Evolutionary conservation across 2,329 filamentous ascomycete species (phyloP).

Genomic region (Sclerotinia spermophila): DNA sequence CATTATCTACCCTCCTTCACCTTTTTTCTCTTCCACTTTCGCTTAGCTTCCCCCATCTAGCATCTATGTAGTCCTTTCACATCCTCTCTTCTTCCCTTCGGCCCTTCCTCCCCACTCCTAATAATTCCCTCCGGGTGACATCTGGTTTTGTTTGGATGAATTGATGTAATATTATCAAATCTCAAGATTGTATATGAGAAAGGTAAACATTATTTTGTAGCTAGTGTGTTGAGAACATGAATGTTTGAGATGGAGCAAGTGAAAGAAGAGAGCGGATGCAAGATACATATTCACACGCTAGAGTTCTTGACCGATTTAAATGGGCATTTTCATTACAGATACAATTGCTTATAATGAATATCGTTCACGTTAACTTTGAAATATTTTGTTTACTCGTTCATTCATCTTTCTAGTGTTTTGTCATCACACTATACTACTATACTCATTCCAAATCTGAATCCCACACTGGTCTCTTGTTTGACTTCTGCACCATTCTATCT

Average conservation of each 20-base stretch:
- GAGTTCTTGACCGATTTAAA: neutral
- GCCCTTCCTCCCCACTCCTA: neutral
- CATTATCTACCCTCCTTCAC: neutral
- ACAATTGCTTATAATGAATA: neutral
- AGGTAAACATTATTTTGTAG: neutral
- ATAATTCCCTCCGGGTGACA: no score
- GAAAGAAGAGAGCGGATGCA: neutral
- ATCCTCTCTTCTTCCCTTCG: neutral
- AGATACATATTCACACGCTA: neutral
- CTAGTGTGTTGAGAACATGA: neutral
- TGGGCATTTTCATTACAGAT: neutral
- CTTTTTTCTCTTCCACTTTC: neutral
- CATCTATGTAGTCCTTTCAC: no score
- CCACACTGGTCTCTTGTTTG: neutral
- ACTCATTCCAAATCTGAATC: neutral
- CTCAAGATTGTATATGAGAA: no score
- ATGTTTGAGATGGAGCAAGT: neutral
- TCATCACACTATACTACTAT: constrained; percentile 1
- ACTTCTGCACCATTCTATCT: neutral
- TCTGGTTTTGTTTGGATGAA: no score
- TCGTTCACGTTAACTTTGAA: neutral
- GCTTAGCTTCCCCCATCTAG: no score
- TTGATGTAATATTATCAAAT: no score
- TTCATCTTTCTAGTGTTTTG: neutral
- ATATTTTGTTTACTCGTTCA: neutral